phyloP scores from a whole-genome alignment of 2,329 filamentous ascomycete genomes.

The Arthrobotrys sinensis region DNA sequence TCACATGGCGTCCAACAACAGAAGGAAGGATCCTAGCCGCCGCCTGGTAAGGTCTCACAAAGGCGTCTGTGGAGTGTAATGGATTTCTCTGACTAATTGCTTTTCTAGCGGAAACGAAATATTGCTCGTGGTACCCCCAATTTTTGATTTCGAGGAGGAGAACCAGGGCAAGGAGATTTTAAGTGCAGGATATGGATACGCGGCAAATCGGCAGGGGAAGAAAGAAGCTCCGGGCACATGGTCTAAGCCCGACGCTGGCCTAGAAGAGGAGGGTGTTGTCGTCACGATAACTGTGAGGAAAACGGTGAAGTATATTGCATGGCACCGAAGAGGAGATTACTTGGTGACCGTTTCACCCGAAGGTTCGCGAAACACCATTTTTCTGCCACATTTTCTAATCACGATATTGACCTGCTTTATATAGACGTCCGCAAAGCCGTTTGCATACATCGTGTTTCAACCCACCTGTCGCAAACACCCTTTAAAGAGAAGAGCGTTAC shows the following conservation, averaged over 20 bases:
- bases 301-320: slow-evolving; percentile 87
- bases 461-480: slow-evolving; percentile 93
- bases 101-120: slow-evolving; percentile 78
- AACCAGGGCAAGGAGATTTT: slow-evolving; percentile 81
- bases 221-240: slow-evolving; percentile 86
- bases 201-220: slow-evolving; percentile 73
- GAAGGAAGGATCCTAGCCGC: slow-evolving; percentile 87
- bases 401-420: slow-evolving; percentile 34
- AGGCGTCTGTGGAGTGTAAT: slow-evolving; percentile 24
- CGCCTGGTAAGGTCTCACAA: slow-evolving; percentile 71
- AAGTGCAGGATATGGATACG: slow-evolving; percentile 93
- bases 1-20: slow-evolving; percentile 89
- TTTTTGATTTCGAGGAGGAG: slow-evolving; percentile 80
- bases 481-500: slow-evolving; percentile 73
- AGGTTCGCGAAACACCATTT: slow-evolving; percentile 70
- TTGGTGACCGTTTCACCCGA: slow-evolving; percentile 90
- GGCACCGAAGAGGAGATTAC: slow-evolving; percentile 95
- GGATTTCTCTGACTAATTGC: slow-evolving; percentile 48
- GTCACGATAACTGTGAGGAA: slow-evolving; percentile 85
- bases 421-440: slow-evolving; percentile 74
- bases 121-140: slow-evolving; percentile 84
- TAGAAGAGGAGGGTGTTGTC: slow-evolving; percentile 81
- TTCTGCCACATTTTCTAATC: neutral
- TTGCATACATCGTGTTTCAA: slow-evolving; percentile 93
- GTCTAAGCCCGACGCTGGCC: slow-evolving; percentile 80